Evolutionary conservation across 208 protist genomes (phyloP), one percentile per base, ranked within the genome.

Genomic region (Crithidia brevicula): DNA sequence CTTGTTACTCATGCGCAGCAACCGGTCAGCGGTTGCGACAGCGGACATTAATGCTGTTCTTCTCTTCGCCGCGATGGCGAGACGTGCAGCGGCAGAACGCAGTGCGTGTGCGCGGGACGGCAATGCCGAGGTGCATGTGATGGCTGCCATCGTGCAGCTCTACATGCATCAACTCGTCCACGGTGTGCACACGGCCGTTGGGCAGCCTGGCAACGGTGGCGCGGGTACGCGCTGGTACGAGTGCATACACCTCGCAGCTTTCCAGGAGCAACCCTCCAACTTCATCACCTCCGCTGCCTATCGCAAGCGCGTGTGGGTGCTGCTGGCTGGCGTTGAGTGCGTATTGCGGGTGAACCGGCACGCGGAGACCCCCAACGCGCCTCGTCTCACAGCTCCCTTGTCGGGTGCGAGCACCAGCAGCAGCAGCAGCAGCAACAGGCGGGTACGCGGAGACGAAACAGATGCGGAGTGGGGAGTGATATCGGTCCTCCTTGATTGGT

Each of bases 1-100:
- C 33, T 52, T 89, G 42, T 42, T 89, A 20, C 74, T 86, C 8
- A 45, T 72, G 68, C 79, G 83, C 38, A 45, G 60, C 20, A 72
- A 82, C 36, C 70, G 74, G 10, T 46, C 76, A 30, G 69, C 85
- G 50, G 73, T 82, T 4, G 31, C 45, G 69, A n/a, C 74, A 60
- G 36, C 67, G 3, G 59, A 82, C 57, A 72, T 68, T 15, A 36
- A 38, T 0, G 70, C 71, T 4, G 33, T 89, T 16, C 25, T 67
- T 16, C 27, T 58, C 53, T 88, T 70, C 38, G 33, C 52, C 4
- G n/a, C n/a, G 4, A 31, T 46, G 6, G 61, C 23, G 22, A 25
- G 40, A 36, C 40, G 34, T n/a, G 57, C 28, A 1, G 3, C 57
- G n/a, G 57, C 57, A 11, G 27, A 9, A 8, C 1, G 4, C 5